Evolutionary conservation across 192 early-diverging fungal genomes (phyloP), one percentile per base, ranked within the genome.

Genomic region (Spinellus fusiger): DNA sequence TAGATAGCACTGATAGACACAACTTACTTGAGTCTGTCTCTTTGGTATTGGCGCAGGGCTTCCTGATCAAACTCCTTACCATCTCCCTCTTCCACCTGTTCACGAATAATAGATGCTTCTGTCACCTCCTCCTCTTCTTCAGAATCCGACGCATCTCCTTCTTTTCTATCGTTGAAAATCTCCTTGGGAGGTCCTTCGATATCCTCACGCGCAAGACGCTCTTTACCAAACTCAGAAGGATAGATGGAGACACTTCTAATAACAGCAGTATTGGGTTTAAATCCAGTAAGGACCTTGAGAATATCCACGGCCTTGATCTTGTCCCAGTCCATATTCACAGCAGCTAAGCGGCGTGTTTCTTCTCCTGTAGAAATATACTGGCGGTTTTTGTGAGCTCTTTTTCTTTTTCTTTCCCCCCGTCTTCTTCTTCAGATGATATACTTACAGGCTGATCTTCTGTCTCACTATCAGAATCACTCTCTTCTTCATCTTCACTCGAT

Each of bases 241-340:
- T 93, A 96, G 15, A 98, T 87, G 29, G 75, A 81, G 18, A 98
- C 91, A 0, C 86, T 81, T 2, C 84, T 58, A 34, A 98, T 81
- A 5, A 79, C 63, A 8, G 89, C 87, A 34, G 76, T 77, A 28
- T 79, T 78, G 1, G 89, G 88, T 68, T 89, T 93, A 70, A 97
- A 93, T 26, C 81, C 88, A 38, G 77, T 80, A 65, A 96, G 90
- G 2, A 93, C 87, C 37, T 92, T 89, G 63, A 84, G 88, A 59
- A 98, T 74, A 68, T 98, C 95, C 0, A 68, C 64, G 0, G 95
- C 85, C 58, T 90, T 93, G 54, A 98, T 77, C 54, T 98, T 84
- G 64, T 93, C 89, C 96, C 96, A 97, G 69, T 98, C 94, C 83
- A 98, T 69, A 64, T 96, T 94, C 25, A 97, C 90, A 12, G 83